phyloP scores from a whole-genome alignment of 1,284 basidiomycete species.

The Thelephora terrestris region DNA sequence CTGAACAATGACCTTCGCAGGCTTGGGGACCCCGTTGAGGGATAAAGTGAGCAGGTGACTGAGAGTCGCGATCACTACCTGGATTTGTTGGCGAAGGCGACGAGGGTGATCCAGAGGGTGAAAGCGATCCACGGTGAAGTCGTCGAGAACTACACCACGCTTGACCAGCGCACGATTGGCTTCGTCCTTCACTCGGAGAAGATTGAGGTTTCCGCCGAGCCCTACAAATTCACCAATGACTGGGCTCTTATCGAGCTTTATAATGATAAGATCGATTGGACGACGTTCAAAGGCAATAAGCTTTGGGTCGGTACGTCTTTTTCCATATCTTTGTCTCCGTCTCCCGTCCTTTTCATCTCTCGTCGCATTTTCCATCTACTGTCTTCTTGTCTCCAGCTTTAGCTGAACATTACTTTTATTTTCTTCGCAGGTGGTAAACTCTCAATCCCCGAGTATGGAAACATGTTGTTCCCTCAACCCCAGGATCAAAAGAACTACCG shows the following conservation, averaged over 20 bases:
- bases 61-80: constrained; percentile 18
- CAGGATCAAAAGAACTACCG: constrained; percentile 13
- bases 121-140: constrained; percentile 20
- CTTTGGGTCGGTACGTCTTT: constrained; percentile 22
- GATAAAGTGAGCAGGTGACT: constrained; percentile 14
- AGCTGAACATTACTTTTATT: constrained; percentile 11
- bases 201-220: constrained; percentile 18
- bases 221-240: constrained; percentile 19
- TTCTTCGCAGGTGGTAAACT: constrained; percentile 17
- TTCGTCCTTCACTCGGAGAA: constrained; percentile 22
- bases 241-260: constrained; percentile 25
- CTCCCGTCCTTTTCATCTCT: too few relatives aligned
- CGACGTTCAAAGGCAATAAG: constrained; percentile 25
- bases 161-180: constrained; percentile 23
- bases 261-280: constrained; percentile 19
- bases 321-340: constrained; percentile 11
- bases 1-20: constrained; percentile 15
- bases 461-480: constrained; percentile 21
- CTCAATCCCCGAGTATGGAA: constrained; percentile 15
- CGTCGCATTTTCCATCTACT: constrained; percentile 11
- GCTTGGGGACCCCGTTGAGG: constrained; percentile 17
- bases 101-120: constrained; percentile 12
- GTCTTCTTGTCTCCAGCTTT: constrained; percentile 11
- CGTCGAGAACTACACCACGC: constrained; percentile 14
- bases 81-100: constrained; percentile 17